Evolutionary conservation across 208 protist genomes (phyloP).

Genomic region (Naegleria gruberi): DNA sequence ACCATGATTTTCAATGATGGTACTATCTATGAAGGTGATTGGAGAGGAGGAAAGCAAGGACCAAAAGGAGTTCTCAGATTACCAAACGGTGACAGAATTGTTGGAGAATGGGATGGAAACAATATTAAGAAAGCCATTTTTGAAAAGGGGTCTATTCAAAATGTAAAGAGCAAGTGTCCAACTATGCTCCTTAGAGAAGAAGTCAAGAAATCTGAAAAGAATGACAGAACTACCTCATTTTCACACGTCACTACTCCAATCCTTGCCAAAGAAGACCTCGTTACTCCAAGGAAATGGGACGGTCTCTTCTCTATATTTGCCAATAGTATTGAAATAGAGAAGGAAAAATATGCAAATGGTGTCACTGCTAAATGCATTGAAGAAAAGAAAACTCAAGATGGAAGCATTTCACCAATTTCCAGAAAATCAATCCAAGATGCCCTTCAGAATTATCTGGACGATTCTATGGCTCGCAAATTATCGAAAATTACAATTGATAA

Average conservation of each 20-base stretch:
- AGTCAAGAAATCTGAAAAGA: conserved; percentile 1
- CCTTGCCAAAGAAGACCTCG: background rate
- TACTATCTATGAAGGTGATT: background rate
- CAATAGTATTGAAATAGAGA: background rate
- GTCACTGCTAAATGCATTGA: background rate
- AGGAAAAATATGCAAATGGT: background rate
- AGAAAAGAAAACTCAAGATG: background rate
- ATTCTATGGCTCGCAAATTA: background rate
- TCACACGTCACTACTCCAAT: background rate
- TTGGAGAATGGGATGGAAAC: background rate
- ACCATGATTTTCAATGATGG: background rate
- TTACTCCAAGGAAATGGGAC: background rate
- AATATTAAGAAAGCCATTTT: conserved; percentile 1
- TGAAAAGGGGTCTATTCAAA: background rate
- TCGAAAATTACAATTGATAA: background rate
- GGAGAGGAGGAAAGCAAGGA: background rate
- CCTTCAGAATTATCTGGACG: background rate
- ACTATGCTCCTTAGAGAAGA: background rate
- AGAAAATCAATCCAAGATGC: background rate
- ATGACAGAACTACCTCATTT: background rate
- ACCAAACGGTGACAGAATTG: conserved; percentile 4
- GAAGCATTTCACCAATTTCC: background rate
- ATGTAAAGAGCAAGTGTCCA: background rate
- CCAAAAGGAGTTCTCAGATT: background rate
- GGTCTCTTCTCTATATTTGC: background rate